These are phyloP conservation scores for Tinospora cordifolia DNA, from an alignment of 164 flowering plant species.

Conservation along the genomic window DNA sequence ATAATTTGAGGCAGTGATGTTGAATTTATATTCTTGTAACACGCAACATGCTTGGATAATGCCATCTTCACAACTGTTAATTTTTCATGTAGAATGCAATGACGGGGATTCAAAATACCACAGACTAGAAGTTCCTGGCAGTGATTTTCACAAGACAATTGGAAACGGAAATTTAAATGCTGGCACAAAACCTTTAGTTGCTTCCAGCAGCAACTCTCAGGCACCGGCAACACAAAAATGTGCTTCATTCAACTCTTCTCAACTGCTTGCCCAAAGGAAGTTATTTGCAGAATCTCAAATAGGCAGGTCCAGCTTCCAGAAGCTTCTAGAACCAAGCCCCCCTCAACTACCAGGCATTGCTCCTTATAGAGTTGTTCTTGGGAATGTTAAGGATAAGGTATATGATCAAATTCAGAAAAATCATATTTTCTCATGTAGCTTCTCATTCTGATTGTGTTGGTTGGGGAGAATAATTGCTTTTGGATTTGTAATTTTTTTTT, in stretches of 20 bases:
- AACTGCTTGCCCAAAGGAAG: slow-evolving; percentile 65
- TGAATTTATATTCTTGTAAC: too few relatives aligned
- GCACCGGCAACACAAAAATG: slow-evolving; percentile 25
- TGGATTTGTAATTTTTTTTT: neutral
- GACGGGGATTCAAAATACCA: slow-evolving; percentile 65
- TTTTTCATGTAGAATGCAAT: slow-evolving; percentile 39
- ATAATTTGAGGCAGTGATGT: too few relatives aligned
- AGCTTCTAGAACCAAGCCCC: slow-evolving; percentile 80
- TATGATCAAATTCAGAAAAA: neutral
- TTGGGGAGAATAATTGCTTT: neutral
- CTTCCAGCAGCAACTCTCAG: slow-evolving; percentile 30
- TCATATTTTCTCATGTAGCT: neutral
- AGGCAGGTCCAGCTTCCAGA: slow-evolving; percentile 84
- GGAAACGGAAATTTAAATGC: slow-evolving; percentile 30
- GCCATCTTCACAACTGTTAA: slow-evolving; percentile 3
- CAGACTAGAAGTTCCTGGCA: slow-evolving; percentile 54
- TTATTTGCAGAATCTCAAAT: slow-evolving; percentile 61
- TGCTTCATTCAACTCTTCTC: slow-evolving; percentile 42
- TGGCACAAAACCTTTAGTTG: slow-evolving; percentile 10
- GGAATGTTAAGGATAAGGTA: slow-evolving; percentile 84
- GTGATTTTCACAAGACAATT: slow-evolving; percentile 27
- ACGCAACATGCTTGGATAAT: neutral
- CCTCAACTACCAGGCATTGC: slow-evolving; percentile 70
- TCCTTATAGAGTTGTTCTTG: slow-evolving; percentile 82
- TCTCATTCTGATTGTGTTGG: neutral